Evolutionary conservation across 2,329 filamentous ascomycete species (phyloP), one percentile per base, ranked within the genome.

Genomic region (Hypoxylon sp.): DNA sequence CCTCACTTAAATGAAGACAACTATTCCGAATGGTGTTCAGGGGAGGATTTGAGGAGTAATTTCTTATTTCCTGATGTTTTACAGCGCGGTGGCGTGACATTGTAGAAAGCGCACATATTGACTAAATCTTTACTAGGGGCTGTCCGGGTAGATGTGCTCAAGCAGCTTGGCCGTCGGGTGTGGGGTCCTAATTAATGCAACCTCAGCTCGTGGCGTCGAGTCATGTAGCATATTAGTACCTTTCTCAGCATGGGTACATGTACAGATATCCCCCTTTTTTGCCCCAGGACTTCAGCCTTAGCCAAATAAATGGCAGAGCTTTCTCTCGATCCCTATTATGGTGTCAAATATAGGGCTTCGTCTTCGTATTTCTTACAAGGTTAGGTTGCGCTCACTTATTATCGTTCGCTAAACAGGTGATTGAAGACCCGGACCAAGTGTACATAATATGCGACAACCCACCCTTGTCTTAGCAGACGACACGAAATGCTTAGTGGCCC

Each of bases 351-450:
- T 44, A 17, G 22, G 14, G 39, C 39, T 3, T 10, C 14, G 8
- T 44, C 39, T 44, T 44, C 39, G 39, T 44, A 44, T 22, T 44
- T 44, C 1, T 19, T 22, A 22, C 13, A 11, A 44, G 3, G 22
- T 10, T 19, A 44, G 17, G 39, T 44, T 11, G 17, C 39, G 39
- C 39, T 11, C 17, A 22, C 17, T 44, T 22, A 44, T 44, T 44
- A 11, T 44, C 39, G 39, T 22, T 44, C 39, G 39, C 17, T 44
- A 44, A 44, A 44, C 39, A 22, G 39, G 39, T 44, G 39, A 44
- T 44, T 8, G 11, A 22, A 22, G 19, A 22, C 19, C 19, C 19
- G 19, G 17, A 8, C 39, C 39, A 44, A 19, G 39, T 44, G 17
- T 22, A 44, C 19, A 22, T 22, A 22, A 22, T 22, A 22, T 22